Percentiles rank a stretch among this genome's conserved stretches.
Evolutionary conservation across 1,139 yeast species (phyloP).

Genomic region (Magnusiomyces clavatus): DNA sequence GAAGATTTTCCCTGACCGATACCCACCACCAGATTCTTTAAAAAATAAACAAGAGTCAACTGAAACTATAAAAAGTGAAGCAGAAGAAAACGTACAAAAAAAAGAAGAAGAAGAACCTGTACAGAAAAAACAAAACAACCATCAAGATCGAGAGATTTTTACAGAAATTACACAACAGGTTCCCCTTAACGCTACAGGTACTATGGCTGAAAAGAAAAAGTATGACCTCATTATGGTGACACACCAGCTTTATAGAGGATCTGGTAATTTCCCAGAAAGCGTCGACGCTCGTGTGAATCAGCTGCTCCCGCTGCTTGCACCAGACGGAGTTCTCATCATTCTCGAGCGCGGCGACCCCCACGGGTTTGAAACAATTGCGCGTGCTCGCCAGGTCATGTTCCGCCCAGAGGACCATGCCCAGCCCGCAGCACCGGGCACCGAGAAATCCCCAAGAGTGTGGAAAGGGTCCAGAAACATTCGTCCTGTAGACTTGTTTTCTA

Average conservation of each 20-base stretch:
- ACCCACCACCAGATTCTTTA: too few species aligned
- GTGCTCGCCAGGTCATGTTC: slow-evolving; percentile 83
- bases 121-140: not conserved
- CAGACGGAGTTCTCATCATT: slow-evolving; percentile 70
- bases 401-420: slow-evolving; percentile 61
- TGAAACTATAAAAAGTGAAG: slow-evolving; percentile 6
- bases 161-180: slow-evolving; percentile 2
- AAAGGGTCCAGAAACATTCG: slow-evolving; percentile 41
- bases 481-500: not conserved
- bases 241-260: slow-evolving; percentile 63
- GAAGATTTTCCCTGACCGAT: too few species aligned
- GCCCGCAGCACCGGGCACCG: slow-evolving; percentile 31
- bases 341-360: slow-evolving; percentile 85
- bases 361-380: slow-evolving; percentile 81
- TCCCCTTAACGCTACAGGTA: not conserved
- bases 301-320: slow-evolving; percentile 54
- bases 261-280: slow-evolving; percentile 52
- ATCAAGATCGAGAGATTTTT: not conserved
- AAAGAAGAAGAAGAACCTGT: slow-evolving; percentile 11
- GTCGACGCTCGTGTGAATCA: slow-evolving; percentile 63
- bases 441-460: slow-evolving; percentile 65
- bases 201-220: slow-evolving; percentile 19
- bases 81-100: slow-evolving; percentile 14
- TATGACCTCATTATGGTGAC: slow-evolving; percentile 84
- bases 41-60: too few species aligned